Evolutionary conservation across 495 filamentous ascomycete genomes (phyloP).

Genomic region (Trichocladium antarcticum): DNA sequence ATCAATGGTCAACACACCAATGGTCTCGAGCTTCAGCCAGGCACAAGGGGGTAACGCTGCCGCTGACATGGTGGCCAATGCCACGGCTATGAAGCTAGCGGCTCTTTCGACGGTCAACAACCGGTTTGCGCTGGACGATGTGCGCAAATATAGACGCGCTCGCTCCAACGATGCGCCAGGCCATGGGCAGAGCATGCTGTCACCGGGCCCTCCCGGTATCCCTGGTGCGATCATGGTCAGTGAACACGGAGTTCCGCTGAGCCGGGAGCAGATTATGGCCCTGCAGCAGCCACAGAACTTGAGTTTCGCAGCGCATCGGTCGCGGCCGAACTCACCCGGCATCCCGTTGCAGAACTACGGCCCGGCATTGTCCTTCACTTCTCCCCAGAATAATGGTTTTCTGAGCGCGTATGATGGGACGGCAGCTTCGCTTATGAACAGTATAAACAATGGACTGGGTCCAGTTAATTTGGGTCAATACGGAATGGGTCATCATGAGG

Average conservation of each 20-base stretch:
- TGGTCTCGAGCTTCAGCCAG: constrained; percentile 72
- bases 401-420: constrained; percentile 74
- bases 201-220: constrained; percentile 39
- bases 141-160: constrained; percentile 82
- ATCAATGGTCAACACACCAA: constrained; percentile 95
- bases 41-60: constrained; percentile 54
- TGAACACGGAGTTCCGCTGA: constrained; percentile 79
- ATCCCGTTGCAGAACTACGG: constrained; percentile 66
- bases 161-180: constrained; percentile 77
- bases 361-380: constrained; percentile 63
- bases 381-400: constrained; percentile 92
- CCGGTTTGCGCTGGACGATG: constrained; percentile 91
- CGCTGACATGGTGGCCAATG: constrained; percentile 97
- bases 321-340: constrained; percentile 86
- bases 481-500: constrained; percentile 55
- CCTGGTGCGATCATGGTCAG: constrained; percentile 72
- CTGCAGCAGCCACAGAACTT: constrained; percentile 52
- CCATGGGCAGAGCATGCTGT: constrained; percentile 32
- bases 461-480: constrained; percentile 66
- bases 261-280: constrained; percentile 73
- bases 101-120: constrained; percentile 97
- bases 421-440: constrained; percentile 57
- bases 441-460: constrained; percentile 62
- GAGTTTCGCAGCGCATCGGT: constrained; percentile 66
- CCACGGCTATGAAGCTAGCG: constrained; percentile 96